These are phyloP conservation scores for Diospyros kaki DNA, from an alignment of 148 eudicot genomes.

Conservation along the genomic window DNA sequence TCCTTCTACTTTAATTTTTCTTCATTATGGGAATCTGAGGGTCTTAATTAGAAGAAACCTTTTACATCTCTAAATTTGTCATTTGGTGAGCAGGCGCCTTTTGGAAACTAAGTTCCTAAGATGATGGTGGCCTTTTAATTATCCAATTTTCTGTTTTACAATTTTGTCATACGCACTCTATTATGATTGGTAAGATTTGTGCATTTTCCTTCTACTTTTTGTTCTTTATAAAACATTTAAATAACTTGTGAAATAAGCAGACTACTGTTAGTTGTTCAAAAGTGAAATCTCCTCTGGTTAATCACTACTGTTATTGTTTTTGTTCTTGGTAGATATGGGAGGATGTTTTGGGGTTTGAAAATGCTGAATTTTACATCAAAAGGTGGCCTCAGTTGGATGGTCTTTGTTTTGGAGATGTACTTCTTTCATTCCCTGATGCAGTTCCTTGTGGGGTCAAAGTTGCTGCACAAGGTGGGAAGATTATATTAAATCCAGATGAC, in stretches of 20 bases:
- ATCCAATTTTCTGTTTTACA: neutral
- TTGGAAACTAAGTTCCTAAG: neutral
- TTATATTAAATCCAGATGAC: conserved; percentile 80
- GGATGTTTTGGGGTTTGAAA: conserved; percentile 90
- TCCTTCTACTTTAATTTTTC: no score
- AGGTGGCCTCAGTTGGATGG: conserved; percentile 89
- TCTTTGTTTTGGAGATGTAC: conserved; percentile 53
- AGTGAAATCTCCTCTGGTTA: neutral
- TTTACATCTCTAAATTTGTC: no score
- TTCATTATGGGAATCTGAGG: no score
- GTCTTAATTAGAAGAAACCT: no score
- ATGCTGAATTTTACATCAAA: conserved; percentile 91
- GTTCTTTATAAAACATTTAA: neutral
- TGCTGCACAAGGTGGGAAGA: conserved; percentile 72
- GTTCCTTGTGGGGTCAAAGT: conserved; percentile 92
- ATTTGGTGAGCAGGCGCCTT: neutral
- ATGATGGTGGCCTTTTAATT: neutral
- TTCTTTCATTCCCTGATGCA: conserved; percentile 86
- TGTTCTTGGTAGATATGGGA: conserved; percentile 76
- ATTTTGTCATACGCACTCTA: neutral
- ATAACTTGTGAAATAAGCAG: neutral
- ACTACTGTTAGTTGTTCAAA: neutral
- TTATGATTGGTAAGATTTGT: neutral
- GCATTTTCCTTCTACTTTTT: neutral
- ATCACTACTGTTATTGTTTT: neutral